phyloP scores from a whole-genome alignment of 495 filamentous ascomycete genomes.

The Pyrenula massariospora region DNA sequence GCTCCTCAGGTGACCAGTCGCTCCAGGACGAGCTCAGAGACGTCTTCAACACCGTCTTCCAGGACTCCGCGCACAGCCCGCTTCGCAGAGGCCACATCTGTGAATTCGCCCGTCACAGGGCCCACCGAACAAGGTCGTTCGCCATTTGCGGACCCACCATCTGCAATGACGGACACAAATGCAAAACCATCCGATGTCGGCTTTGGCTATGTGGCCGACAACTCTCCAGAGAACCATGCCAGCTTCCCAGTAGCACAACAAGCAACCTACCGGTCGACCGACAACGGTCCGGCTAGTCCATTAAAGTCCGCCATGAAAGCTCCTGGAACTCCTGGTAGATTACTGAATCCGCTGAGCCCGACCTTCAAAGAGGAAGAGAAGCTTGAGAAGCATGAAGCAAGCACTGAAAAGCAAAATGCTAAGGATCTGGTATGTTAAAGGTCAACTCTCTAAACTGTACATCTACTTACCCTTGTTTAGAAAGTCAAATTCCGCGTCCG shows the following conservation, averaged over 20 bases:
- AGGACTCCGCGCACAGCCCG: conserved; percentile 72
- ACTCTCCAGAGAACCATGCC: conserved; percentile 19
- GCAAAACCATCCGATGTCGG: conserved; percentile 68
- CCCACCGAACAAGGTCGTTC: conserved; percentile 30
- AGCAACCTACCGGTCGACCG: conserved; percentile 31
- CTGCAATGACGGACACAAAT: conserved; percentile 28
- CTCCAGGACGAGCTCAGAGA: conserved; percentile 22
- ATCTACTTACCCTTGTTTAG: conserved; percentile 27
- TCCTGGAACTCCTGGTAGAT: conserved; percentile 64
- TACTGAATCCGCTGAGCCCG: conserved; percentile 61
- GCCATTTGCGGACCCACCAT: conserved; percentile 61
- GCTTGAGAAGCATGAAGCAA: conserved; percentile 66
- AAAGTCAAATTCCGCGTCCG: conserved; percentile 87
- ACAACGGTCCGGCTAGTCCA: conserved; percentile 55
- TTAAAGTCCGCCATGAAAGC: conserved; percentile 79
- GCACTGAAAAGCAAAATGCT: conserved; percentile 69
- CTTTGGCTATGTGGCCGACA: conserved; percentile 74
- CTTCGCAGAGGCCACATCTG: conserved; percentile 82
- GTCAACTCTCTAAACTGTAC: not conserved
- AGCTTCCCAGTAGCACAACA: conserved; percentile 23
- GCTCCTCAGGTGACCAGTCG: not conserved
- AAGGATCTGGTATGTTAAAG: conserved; percentile 63
- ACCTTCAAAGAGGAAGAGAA: conserved; percentile 79
- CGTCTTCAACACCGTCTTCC: conserved; percentile 48
- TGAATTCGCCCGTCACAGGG: conserved; percentile 67